A percentile compares a stretch with the other conserved stretches of the same genome.
Evolutionary conservation across 805 yeast species (phyloP).

Genomic region (Suhomyces pyralidae): DNA sequence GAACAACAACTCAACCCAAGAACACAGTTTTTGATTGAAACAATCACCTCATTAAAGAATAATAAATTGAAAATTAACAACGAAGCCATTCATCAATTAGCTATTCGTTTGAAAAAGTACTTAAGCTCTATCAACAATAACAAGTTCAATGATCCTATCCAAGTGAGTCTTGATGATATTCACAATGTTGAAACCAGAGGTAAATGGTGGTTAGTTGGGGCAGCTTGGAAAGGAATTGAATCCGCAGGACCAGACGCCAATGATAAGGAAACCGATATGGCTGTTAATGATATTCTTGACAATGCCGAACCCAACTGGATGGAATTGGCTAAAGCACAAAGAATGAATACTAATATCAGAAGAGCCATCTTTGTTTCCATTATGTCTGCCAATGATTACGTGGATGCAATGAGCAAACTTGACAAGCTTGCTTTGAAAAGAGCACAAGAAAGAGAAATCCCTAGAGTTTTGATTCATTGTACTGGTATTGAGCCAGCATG

Average conservation of each 20-base stretch:
- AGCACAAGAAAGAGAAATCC: constrained; percentile 82
- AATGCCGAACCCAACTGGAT: constrained; percentile 82
- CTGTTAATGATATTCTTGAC: constrained; percentile 61
- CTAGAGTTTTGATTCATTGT: constrained; percentile 82
- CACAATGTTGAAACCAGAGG: constrained; percentile 74
- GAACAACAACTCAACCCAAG: constrained; percentile 49
- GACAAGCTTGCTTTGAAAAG: constrained; percentile 77
- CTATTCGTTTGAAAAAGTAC: constrained; percentile 60
- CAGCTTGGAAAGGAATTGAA: constrained; percentile 83
- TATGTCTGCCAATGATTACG: constrained; percentile 91
- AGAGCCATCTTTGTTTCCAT: constrained; percentile 90
- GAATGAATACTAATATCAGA: constrained; percentile 95
- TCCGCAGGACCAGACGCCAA: constrained; percentile 11
- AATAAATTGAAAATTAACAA: constrained; percentile 63
- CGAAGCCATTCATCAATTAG: constrained; percentile 51
- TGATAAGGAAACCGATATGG: constrained; percentile 37
- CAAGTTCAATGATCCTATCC: constrained; percentile 67
- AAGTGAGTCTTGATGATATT: constrained; percentile 81
- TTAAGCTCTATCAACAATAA: constrained; percentile 50
- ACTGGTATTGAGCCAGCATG: constrained; percentile 75
- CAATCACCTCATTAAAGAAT: constrained; percentile 80
- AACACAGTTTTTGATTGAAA: constrained; percentile 78
- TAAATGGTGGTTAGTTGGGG: constrained; percentile 99
- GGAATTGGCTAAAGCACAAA: constrained; percentile 76
- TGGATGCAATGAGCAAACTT: constrained; percentile 80